Evolutionary conservation across 192 early-diverging fungal species (phyloP).

Genomic region (Funneliformis mosseae): DNA sequence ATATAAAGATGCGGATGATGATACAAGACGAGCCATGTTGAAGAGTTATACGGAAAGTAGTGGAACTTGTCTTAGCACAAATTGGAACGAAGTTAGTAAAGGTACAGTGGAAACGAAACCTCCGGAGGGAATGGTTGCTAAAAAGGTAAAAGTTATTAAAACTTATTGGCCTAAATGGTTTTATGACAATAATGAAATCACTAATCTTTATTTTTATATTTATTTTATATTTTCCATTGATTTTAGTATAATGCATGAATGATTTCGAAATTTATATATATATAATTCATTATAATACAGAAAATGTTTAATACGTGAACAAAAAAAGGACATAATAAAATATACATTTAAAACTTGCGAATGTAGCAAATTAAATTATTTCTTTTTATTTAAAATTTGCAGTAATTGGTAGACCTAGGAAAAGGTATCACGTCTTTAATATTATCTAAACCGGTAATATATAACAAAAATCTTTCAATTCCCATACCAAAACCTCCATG

Average conservation of each 20-base stretch:
- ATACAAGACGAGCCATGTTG: constrained; percentile 93
- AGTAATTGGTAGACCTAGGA: constrained; percentile 54
- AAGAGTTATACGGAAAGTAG: constrained; percentile 96
- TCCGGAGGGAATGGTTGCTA: constrained; percentile 91
- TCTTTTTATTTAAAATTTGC: constrained; percentile 49
- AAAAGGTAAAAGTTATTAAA: constrained; percentile 49
- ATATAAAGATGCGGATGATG: constrained; percentile 86
- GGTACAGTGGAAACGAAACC: constrained; percentile 84
- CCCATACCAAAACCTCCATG: constrained; percentile 93
- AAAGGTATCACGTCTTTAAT: constrained; percentile 71
- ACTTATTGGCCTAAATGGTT: too few species aligned
- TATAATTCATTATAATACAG: too few species aligned
- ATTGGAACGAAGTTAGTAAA: constrained; percentile 92
- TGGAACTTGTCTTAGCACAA: constrained; percentile 92
- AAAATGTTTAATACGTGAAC: too few species aligned
- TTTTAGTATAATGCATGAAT: too few species aligned
- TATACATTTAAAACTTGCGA: background rate
- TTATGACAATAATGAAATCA: too few species aligned
- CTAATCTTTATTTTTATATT: too few species aligned
- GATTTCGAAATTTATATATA: too few species aligned
- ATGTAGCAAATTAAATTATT: background rate
- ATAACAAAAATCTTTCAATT: constrained; percentile 79
- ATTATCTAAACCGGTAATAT: constrained; percentile 78
- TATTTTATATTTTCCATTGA: too few species aligned
- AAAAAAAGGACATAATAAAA: too few species aligned